A percentile compares a stretch with the other conserved stretches of the same genome.
phyloP scores from a whole-genome alignment of 2,329 filamentous ascomycete genomes.

The Didymosphaeria variabile region DNA sequence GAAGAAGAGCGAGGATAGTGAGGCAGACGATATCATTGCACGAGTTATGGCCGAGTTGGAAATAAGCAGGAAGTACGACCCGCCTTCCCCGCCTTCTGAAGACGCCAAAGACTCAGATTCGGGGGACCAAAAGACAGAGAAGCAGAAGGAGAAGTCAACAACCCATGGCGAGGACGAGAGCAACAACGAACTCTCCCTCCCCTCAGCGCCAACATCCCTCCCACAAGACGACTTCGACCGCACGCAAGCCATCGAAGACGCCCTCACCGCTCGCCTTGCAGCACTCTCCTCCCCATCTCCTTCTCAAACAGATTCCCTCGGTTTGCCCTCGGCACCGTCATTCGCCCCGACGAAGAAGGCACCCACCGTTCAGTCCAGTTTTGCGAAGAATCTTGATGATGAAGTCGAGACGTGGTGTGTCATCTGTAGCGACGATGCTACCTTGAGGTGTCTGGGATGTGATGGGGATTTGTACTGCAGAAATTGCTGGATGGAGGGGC shows the following conservation, averaged over 20 bases:
- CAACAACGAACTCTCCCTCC: slow-evolving; percentile 43
- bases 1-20: slow-evolving; percentile 46
- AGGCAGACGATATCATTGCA: slow-evolving; percentile 58
- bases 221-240: slow-evolving; percentile 37
- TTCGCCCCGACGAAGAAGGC: slow-evolving; percentile 52
- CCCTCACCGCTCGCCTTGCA: slow-evolving; percentile 56
- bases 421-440: slow-evolving; percentile 82
- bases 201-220: slow-evolving; percentile 54
- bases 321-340: slow-evolving; percentile 58
- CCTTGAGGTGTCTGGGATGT: slow-evolving; percentile 76
- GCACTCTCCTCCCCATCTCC: slow-evolving; percentile 52
- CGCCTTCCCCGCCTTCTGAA: slow-evolving; percentile 32
- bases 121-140: slow-evolving; percentile 10
- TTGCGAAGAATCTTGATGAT: slow-evolving; percentile 67
- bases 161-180: neutral
- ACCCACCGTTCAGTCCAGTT: slow-evolving; percentile 43
- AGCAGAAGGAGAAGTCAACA: neutral
- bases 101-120: slow-evolving; percentile 23
- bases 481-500: slow-evolving; percentile 83
- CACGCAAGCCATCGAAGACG: slow-evolving; percentile 52
- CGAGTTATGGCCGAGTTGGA: slow-evolving; percentile 58
- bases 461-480: slow-evolving; percentile 76
- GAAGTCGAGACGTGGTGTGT: slow-evolving; percentile 82
- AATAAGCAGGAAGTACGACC: slow-evolving; percentile 52
- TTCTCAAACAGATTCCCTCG: slow-evolving; percentile 35